A percentile compares a stretch with the other conserved stretches of the same genome.
phyloP scores from a whole-genome alignment of 495 filamentous ascomycete genomes.

The Talaromyces thailandensis region DNA sequence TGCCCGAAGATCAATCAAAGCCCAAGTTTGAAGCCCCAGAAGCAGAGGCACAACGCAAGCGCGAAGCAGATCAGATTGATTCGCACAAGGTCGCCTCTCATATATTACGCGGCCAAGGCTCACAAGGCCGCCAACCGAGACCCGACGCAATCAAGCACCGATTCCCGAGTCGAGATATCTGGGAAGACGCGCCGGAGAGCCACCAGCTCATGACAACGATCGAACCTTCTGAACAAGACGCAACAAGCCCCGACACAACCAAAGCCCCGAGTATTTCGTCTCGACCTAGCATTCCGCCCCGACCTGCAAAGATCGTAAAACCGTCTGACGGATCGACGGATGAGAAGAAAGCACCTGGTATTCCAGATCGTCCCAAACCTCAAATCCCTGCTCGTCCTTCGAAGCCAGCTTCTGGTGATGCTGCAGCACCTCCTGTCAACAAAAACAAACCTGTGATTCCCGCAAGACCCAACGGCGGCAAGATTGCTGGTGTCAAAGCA shows the following conservation, averaged over 20 bases:
- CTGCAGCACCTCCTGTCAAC: constrained; percentile 25
- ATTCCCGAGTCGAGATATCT: constrained; percentile 92
- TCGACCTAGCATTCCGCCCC: constrained; percentile 35
- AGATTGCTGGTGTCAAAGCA: constrained; percentile 84
- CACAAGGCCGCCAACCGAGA: constrained; percentile 38
- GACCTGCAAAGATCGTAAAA: constrained; percentile 21
- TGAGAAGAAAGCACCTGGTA: constrained; percentile 20
- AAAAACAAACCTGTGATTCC: constrained; percentile 73
- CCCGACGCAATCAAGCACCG: constrained; percentile 52
- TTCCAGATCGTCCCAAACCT: constrained; percentile 72
- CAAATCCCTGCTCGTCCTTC: constrained; percentile 63
- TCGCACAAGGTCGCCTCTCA: constrained; percentile 36
- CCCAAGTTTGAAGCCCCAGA: constrained; percentile 47
- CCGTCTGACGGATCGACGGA: constrained; percentile 10
- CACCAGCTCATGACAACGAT: constrained; percentile 75
- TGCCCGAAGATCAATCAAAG: constrained; percentile 15
- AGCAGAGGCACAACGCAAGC: constrained; percentile 42
- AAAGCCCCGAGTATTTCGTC: constrained; percentile 20
- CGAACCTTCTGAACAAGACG: constrained; percentile 46
- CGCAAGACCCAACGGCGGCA: constrained; percentile 65
- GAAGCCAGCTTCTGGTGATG: constrained; percentile 38
- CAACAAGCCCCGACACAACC: constrained; percentile 19
- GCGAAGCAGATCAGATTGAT: constrained; percentile 36
- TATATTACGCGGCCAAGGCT: constrained; percentile 22
- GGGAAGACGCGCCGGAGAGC: constrained; percentile 90